phyloP scores from a whole-genome alignment of 164 flowering plant genomes.

The Piper betle region DNA sequence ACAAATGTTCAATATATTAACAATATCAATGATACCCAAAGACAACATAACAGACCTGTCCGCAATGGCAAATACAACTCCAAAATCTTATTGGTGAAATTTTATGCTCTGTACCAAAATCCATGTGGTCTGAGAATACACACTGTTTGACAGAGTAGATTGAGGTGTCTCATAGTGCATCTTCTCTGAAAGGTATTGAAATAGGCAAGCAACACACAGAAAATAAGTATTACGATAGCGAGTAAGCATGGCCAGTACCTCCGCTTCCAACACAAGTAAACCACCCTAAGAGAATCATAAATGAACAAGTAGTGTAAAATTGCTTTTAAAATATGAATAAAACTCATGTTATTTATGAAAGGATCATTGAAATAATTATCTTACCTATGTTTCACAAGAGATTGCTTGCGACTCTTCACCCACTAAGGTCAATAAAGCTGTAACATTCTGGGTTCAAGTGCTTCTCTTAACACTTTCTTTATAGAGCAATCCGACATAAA shows the following conservation, averaged over 20 bases:
- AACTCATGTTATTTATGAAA: neutral
- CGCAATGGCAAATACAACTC: slow-evolving; percentile 34
- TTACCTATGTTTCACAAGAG: slow-evolving; percentile 58
- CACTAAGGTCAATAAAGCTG: slow-evolving; percentile 34
- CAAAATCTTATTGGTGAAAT: slow-evolving; percentile 32
- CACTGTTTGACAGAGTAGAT: slow-evolving; percentile 2
- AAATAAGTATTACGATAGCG: slow-evolving; percentile 28
- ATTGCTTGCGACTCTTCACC: slow-evolving; percentile 34
- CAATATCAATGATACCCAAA: neutral
- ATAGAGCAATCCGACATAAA: slow-evolving; percentile 27
- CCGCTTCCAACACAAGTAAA: slow-evolving; percentile 40
- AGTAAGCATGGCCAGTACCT: slow-evolving; percentile 31
- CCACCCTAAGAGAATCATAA: slow-evolving; percentile 55
- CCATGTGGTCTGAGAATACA: slow-evolving; percentile 12
- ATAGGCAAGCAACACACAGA: slow-evolving; percentile 14
- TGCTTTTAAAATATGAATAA: neutral
- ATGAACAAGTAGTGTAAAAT: slow-evolving; percentile 1
- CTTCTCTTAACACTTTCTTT: slow-evolving; percentile 27
- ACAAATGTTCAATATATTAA: neutral
- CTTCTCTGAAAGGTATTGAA: slow-evolving; percentile 14
- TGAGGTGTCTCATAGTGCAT: slow-evolving; percentile 15
- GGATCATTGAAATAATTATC: neutral
- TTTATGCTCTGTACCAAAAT: slow-evolving; percentile 23
- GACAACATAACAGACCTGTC: slow-evolving; percentile 43
- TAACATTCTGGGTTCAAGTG: slow-evolving; percentile 30